Conservation (phyloP, 2,329 filamentous ascomycete genomes). For the Aspergillus viridinutans region DNA sequence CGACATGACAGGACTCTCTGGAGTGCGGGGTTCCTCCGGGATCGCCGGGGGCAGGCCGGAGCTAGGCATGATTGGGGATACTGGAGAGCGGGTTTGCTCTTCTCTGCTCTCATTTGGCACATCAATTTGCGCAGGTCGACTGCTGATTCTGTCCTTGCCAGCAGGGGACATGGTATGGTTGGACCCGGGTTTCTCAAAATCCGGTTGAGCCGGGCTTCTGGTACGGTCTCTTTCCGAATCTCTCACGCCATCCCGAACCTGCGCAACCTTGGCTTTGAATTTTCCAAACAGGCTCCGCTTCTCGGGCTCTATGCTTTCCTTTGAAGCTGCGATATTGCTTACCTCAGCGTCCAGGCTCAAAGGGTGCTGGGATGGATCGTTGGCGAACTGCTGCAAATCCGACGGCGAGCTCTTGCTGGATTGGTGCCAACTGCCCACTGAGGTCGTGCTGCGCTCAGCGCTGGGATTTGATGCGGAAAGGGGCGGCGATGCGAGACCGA, state of each 20-base stretch:
- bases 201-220: slow-evolving; percentile 46
- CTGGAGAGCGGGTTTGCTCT: slow-evolving; percentile 19
- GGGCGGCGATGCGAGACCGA: slow-evolving; percentile 42
- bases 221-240: slow-evolving; percentile 51
- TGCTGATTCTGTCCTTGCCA: slow-evolving; percentile 15
- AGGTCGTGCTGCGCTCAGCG: slow-evolving; percentile 64
- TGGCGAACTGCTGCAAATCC: slow-evolving; percentile 38
- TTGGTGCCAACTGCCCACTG: slow-evolving; percentile 58
- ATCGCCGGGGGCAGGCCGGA: slow-evolving; percentile 31
- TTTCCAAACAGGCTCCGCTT: slow-evolving; percentile 61
- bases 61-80: slow-evolving; percentile 24
- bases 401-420: slow-evolving; percentile 44
- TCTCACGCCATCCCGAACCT: slow-evolving; percentile 52
- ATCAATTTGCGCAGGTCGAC: slow-evolving; percentile 22
- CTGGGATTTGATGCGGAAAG: slow-evolving; percentile 60
- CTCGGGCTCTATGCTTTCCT: slow-evolving; percentile 40
- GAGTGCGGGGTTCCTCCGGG: slow-evolving; percentile 31
- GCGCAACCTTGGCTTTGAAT: slow-evolving; percentile 59
- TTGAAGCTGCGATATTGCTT: slow-evolving; percentile 23
- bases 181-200: slow-evolving; percentile 30
- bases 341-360: slow-evolving; percentile 39
- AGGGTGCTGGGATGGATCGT: slow-evolving; percentile 33
- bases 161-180: slow-evolving; percentile 35
- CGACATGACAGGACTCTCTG: slow-evolving; percentile 16
- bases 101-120: slow-evolving; percentile 21